Percentiles rank a stretch among this genome's conserved stretches.
These are phyloP conservation scores for Sporothrix mexicana DNA, from an alignment of 2,329 filamentous ascomycete genomes.

Conservation along the genomic window DNA sequence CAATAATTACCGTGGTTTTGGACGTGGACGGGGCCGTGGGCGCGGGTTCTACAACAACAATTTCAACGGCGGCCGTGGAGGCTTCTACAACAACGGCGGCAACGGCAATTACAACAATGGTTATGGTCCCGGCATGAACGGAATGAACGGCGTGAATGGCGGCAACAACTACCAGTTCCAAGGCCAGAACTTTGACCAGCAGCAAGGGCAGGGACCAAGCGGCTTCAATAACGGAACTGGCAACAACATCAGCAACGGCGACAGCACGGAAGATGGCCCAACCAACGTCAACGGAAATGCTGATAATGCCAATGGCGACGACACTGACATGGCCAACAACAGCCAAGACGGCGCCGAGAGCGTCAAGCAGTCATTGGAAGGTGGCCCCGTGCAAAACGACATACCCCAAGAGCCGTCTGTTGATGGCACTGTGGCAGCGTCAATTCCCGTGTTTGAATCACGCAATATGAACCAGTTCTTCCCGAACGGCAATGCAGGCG, in stretches of 20 bases:
- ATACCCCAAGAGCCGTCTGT: conserved; percentile 7
- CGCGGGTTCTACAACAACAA: conserved; percentile 63
- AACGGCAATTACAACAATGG: conserved; percentile 39
- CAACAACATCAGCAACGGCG: not conserved
- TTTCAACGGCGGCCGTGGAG: conserved; percentile 57
- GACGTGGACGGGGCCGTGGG: conserved; percentile 68
- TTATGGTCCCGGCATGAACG: conserved; percentile 9
- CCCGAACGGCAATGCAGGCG: conserved; percentile 9
- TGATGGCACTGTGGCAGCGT: not conserved
- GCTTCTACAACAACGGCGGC: conserved; percentile 51
- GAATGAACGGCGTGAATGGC: conserved; percentile 21
- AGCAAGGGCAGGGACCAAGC: conserved; percentile 8
- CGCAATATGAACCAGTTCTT: conserved; percentile 24
- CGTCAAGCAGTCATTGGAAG: not conserved
- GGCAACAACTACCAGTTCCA: conserved; percentile 21
- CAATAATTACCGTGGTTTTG: conserved; percentile 79
- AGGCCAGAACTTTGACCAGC: conserved; percentile 24
- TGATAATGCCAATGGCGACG: conserved; percentile 15
- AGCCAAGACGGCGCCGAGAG: not conserved
- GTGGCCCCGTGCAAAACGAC: conserved; percentile 29
- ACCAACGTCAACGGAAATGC: not conserved
- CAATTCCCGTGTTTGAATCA: conserved; percentile 30
- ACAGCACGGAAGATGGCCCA: not conserved
- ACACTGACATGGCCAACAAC: not conserved
- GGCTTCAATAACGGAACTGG: not conserved